A percentile compares a stretch with the other conserved stretches of the same genome.
Evolutionary conservation across 768 basidiomycete species (phyloP).

Genomic region (Phylloporus arenicola): DNA sequence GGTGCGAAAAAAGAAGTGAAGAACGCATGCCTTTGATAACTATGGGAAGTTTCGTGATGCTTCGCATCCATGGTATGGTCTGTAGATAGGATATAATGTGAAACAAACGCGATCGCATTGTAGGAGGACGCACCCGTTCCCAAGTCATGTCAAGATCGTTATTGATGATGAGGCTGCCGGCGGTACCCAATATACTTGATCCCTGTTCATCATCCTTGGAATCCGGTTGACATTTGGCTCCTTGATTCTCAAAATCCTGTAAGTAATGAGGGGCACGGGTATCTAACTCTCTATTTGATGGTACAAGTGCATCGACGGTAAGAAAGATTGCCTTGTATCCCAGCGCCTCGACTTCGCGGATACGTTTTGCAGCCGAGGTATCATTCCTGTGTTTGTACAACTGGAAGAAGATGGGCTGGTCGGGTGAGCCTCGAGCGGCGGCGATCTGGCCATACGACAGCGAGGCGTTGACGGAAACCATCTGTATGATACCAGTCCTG

Average conservation of each 20-base stretch:
- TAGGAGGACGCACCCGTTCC: slow-evolving; percentile 45
- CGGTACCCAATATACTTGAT: slow-evolving; percentile 51
- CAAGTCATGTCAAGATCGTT: slow-evolving; percentile 77
- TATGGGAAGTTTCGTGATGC: slow-evolving; percentile 64
- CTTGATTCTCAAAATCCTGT: slow-evolving; percentile 49
- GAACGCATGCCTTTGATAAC: slow-evolving; percentile 58
- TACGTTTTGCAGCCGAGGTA: slow-evolving; percentile 56
- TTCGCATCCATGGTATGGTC: slow-evolving; percentile 75
- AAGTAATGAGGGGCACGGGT: slow-evolving; percentile 52
- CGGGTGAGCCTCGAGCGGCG: slow-evolving; percentile 43
- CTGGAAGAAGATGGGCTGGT: slow-evolving; percentile 73
- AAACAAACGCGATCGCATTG: not conserved
- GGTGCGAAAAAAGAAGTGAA: not conserved
- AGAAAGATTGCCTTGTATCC: slow-evolving; percentile 88
- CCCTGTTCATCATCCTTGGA: slow-evolving; percentile 30
- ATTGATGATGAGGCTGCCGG: slow-evolving; percentile 58
- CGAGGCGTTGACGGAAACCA: slow-evolving; percentile 78
- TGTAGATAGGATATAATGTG: slow-evolving; percentile 19
- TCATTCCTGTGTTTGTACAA: slow-evolving; percentile 80
- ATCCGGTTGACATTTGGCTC: slow-evolving; percentile 21
- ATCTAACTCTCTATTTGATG: slow-evolving; percentile 77
- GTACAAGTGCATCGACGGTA: slow-evolving; percentile 85
- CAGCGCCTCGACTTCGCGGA: slow-evolving; percentile 62
- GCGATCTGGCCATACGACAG: slow-evolving; percentile 62
- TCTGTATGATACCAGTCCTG: slow-evolving; percentile 69